phyloP scores from a whole-genome alignment of 140 eudicot species.

The Anethum foeniculum region DNA sequence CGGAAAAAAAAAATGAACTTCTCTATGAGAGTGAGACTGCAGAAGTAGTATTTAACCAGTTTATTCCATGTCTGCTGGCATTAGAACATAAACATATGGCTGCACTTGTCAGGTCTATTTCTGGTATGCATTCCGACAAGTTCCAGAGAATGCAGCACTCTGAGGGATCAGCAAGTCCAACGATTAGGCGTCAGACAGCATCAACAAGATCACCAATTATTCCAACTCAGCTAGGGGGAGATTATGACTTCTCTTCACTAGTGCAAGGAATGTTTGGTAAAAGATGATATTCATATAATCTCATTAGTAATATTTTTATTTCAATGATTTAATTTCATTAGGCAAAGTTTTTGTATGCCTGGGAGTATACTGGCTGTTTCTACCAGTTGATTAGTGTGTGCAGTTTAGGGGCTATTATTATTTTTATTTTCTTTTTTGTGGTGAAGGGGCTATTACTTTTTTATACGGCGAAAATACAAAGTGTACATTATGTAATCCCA shows the following conservation, averaged over 20 bases:
- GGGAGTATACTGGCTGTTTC: not conserved
- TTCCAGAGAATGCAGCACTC: conserved; percentile 5
- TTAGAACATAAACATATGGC: not conserved
- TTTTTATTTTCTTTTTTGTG: too few species aligned
- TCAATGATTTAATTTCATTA: not conserved
- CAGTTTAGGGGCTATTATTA: not conserved
- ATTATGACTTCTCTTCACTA: conserved; percentile 62
- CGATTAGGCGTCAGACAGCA: conserved; percentile 22
- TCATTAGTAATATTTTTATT: not conserved
- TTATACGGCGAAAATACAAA: too few species aligned
- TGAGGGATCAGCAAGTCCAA: conserved; percentile 17
- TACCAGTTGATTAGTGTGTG: not conserved
- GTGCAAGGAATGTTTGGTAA: conserved; percentile 51
- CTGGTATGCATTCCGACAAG: conserved; percentile 23
- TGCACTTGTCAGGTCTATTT: conserved; percentile 11
- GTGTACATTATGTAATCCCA: too few species aligned
- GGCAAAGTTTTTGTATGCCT: not conserved
- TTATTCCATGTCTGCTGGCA: not conserved
- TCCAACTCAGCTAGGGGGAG: conserved; percentile 54
- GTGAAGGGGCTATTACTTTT: not conserved
- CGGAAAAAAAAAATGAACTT: not conserved
- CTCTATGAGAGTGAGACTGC: not conserved
- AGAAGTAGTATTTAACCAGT: not conserved
- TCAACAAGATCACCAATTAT: conserved; percentile 26
- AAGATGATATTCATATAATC: conserved; percentile 18